Evolutionary conservation across 1,284 basidiomycete genomes (phyloP).

Genomic region (Mycena citricolor): DNA sequence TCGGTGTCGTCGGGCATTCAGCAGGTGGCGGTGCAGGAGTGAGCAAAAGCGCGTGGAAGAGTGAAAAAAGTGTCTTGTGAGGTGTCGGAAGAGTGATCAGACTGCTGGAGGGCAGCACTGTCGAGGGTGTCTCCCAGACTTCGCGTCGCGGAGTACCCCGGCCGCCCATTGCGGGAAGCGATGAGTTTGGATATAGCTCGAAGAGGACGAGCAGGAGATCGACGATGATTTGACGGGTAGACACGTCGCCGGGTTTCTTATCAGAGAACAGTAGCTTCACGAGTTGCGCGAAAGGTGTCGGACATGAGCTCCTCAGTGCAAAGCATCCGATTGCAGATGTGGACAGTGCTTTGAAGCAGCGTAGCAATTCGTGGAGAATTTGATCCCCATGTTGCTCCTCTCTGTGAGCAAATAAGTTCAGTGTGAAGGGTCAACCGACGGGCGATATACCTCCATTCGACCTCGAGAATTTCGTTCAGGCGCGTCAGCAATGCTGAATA

Average conservation of each 20-base stretch:
- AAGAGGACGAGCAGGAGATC: slow-evolving; percentile 84
- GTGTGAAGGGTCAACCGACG: slow-evolving; percentile 1
- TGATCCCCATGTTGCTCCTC: slow-evolving; percentile 99
- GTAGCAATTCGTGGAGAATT: slow-evolving; percentile 86
- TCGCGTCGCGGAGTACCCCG: slow-evolving; percentile 43
- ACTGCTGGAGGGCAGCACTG: slow-evolving; percentile 40
- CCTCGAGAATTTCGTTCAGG: slow-evolving; percentile 88
- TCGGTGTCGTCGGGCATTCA: slow-evolving; percentile 61
- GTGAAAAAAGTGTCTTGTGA: slow-evolving; percentile 69
- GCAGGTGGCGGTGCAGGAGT: slow-evolving; percentile 74
- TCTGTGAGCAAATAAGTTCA: slow-evolving; percentile 41
- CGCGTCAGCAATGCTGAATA: slow-evolving; percentile 83
- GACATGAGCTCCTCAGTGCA: slow-evolving; percentile 80
- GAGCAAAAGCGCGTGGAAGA: slow-evolving; percentile 68
- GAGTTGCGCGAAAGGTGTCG: slow-evolving; percentile 84
- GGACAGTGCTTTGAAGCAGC: slow-evolving; percentile 91
- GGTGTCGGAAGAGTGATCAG: slow-evolving; percentile 64
- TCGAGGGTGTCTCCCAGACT: slow-evolving; percentile 49
- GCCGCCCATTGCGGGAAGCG: slow-evolving; percentile 52
- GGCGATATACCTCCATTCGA: slow-evolving; percentile 85
- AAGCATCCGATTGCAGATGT: slow-evolving; percentile 85
- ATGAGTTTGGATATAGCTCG: slow-evolving; percentile 74
- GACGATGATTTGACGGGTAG: slow-evolving; percentile 85
- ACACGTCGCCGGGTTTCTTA: slow-evolving; percentile 94
- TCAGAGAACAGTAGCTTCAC: slow-evolving; percentile 88